Conservation (phyloP, 164 flowering plant genomes). For the Magnolia officinalis region DNA sequence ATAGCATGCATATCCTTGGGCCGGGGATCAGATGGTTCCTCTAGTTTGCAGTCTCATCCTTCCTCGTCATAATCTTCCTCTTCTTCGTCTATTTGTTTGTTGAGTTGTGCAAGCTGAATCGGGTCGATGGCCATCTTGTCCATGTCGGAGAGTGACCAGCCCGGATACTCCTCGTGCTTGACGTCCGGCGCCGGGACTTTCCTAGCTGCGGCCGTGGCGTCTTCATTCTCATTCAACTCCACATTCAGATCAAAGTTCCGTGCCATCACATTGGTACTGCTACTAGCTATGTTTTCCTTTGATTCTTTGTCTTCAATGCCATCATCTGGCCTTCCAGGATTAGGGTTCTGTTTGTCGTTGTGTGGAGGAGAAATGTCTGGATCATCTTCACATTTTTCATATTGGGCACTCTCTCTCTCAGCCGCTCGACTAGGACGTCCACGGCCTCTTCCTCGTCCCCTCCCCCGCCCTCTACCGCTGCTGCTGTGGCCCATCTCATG, state of each 20-base stretch:
- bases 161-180: slow-evolving; percentile 64
- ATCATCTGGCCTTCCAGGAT: slow-evolving; percentile 21
- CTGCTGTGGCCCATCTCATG: slow-evolving; percentile 48
- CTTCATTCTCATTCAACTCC: slow-evolving; percentile 45
- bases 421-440: slow-evolving; percentile 42
- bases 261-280: slow-evolving; percentile 22
- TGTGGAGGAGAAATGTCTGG: slow-evolving; percentile 27
- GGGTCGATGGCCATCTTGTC: slow-evolving; percentile 75
- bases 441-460: slow-evolving; percentile 89
- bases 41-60: slow-evolving; percentile 28
- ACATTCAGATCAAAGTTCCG: slow-evolving; percentile 66
- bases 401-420: slow-evolving; percentile 51
- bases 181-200: slow-evolving; percentile 29
- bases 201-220: slow-evolving; percentile 12
- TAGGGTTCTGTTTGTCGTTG: slow-evolving; percentile 26
- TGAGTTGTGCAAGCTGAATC: slow-evolving; percentile 55
- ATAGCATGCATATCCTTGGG: not conserved
- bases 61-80: slow-evolving; percentile 92
- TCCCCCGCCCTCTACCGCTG: slow-evolving; percentile 74
- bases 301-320: slow-evolving; percentile 31
- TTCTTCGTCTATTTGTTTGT: slow-evolving; percentile 60
- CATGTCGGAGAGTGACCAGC: slow-evolving; percentile 68
- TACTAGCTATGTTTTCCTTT: slow-evolving; percentile 30
- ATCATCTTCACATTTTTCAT: slow-evolving; percentile 40
- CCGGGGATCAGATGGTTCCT: not conserved